Evolutionary conservation across 2,329 filamentous ascomycete genomes (phyloP).

Genomic region (Phoma sp.): DNA sequence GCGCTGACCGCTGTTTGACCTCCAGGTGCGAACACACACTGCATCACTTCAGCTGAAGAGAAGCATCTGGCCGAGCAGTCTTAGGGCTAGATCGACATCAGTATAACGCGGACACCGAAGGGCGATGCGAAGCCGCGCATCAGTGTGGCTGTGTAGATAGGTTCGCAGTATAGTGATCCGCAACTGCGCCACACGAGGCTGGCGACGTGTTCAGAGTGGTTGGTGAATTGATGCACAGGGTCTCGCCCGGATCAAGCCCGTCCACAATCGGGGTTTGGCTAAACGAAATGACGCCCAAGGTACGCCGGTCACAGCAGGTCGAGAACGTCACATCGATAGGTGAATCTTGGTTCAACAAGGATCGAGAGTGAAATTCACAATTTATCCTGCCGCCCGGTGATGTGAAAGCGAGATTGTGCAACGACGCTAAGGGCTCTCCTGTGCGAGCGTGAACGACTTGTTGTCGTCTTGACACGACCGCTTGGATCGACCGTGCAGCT

Average conservation of each 20-base stretch:
- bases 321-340: conserved; percentile 21
- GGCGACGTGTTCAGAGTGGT: background rate
- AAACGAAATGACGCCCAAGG: conserved; percentile 22
- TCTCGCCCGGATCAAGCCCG: background rate
- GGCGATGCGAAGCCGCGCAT: conserved; percentile 32
- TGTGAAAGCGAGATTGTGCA: conserved; percentile 13
- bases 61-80: conserved; percentile 61
- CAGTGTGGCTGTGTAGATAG: conserved; percentile 36
- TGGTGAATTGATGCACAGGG: conserved; percentile 8
- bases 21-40: conserved; percentile 76
- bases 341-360: conserved; percentile 25
- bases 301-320: conserved; percentile 6
- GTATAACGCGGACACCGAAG: conserved; percentile 11
- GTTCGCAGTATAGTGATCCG: background rate
- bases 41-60: conserved; percentile 83
- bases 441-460: conserved; percentile 10
- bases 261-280: conserved; percentile 4
- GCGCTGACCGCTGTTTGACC: conserved; percentile 28
- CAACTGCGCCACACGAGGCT: conserved; percentile 31
- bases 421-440: conserved; percentile 11
- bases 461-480: conserved; percentile 9
- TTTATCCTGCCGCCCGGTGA: conserved; percentile 14
- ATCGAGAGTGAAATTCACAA: conserved; percentile 23
- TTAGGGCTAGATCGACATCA: conserved; percentile 24
- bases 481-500: conserved; percentile 7